Base-by-base conservation (phyloP, 441 rosid species). In the Viola pubescens region DNA sequence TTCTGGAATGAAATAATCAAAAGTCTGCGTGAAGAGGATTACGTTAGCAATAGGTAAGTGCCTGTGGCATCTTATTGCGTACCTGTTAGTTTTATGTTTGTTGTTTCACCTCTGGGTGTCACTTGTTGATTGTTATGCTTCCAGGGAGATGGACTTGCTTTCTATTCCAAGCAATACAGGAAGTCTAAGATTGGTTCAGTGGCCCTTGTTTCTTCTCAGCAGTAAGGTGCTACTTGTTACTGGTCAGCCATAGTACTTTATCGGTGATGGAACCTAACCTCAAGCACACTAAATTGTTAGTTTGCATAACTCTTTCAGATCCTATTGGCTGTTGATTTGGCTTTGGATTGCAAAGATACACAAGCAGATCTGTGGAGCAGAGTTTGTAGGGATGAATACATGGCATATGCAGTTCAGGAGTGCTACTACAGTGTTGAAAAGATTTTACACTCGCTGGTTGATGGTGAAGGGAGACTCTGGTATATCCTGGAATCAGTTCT, bases 191-290 rank as follows among this genome's bases (percentile, higher is more conserved):
- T 82, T 94, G 71, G 98, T 91, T 54, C 99, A 94, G 64, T 94
- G 99, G 99, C 99, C 99, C 61, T 78, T 94, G 83, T 94, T 94
- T 82, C 96, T 94, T 70, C 81, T 94, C 54, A 91, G 99, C 75
- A 94, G 98, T 73, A 94, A 94, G 98, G 99, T 94, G 54, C 45
- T 52, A 41, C 59, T 61, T 64, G 52, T 71, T 75, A 53, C 58
- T 63, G 60, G 16, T 72, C 48, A 48, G 34, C 45, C 11, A 9
- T 4, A 58, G 49, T 11, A 4, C 40, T 14, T 12, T 7, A 13
- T 57, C 10, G 10, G 4, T 26, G 7, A 51, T 37, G 37, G 38
- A 48, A 54, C 52, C 56, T 8, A 41, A 40, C 9, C 39, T 34
- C 37, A 54, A 51, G 10, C 71, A 68, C 56, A 44, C 64, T 61